Conservation (phyloP, 2,329 filamentous ascomycete genomes). For the Fusarium temperatum region DNA sequence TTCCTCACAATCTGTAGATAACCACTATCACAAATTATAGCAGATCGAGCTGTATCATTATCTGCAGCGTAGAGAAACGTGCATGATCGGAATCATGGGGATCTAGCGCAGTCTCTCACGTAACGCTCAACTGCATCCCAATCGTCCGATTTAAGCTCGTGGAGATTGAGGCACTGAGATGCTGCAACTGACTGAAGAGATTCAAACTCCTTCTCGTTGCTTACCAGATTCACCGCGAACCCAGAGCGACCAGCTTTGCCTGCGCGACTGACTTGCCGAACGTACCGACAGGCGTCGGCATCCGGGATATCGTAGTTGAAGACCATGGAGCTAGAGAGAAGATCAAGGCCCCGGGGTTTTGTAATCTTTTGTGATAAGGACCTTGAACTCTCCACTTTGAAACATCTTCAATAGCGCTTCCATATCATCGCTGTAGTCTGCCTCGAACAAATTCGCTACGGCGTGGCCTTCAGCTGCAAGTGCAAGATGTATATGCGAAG, state of each 20-base stretch:
- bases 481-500: neutral
- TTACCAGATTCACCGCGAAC: fast-evolving
- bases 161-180: neutral
- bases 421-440: fast-evolving
- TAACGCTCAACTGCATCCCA: neutral
- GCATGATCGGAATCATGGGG: fast-evolving
- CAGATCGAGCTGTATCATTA: fast-evolving
- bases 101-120: neutral
- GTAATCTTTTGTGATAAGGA: neutral
- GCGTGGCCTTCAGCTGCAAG: neutral
- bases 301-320: neutral
- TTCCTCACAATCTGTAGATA: no score
- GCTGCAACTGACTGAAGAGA: neutral
- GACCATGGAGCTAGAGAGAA: neutral
- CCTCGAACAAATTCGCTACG: neutral
- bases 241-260: neutral
- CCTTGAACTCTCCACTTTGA: no score
- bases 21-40: fast-evolving
- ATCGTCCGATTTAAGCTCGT: neutral
- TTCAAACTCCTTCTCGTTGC: fast-evolving
- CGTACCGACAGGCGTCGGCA: neutral
- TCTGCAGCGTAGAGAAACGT: fast-evolving
- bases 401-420: no score
- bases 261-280: neutral
- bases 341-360: neutral